Conservation (phyloP, 2,329 filamentous ascomycete genomes). For the Colletotrichum neosansevieriae region DNA sequence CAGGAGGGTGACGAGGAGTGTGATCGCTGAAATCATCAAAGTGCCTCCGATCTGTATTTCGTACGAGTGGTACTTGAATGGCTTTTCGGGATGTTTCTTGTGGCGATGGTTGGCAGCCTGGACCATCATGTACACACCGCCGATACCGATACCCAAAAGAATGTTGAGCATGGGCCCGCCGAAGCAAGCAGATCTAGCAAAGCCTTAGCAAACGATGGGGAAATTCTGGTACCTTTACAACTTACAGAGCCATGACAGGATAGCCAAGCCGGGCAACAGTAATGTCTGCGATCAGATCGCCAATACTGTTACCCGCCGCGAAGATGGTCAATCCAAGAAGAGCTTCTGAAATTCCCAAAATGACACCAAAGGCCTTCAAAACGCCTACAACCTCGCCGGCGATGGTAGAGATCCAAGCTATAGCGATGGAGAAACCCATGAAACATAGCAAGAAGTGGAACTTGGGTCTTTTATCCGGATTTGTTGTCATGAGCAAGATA, state of each 20-base stretch:
- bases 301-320: slow-evolving; percentile 93
- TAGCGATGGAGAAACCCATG: slow-evolving; percentile 89
- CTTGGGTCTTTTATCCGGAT: slow-evolving; percentile 73
- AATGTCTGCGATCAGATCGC: slow-evolving; percentile 93
- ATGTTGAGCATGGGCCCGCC: slow-evolving; percentile 99
- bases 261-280: slow-evolving; percentile 94
- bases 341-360: slow-evolving; percentile 92
- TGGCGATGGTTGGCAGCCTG: slow-evolving; percentile 74
- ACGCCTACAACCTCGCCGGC: slow-evolving; percentile 96
- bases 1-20: slow-evolving; percentile 82
- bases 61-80: slow-evolving; percentile 80
- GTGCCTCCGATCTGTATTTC: slow-evolving; percentile 87
- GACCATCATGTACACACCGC: slow-evolving; percentile 89
- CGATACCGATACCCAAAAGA: slow-evolving; percentile 91
- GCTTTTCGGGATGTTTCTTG: slow-evolving; percentile 73
- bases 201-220: slow-evolving; percentile 43
- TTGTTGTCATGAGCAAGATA: slow-evolving; percentile 76
- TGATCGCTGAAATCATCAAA: slow-evolving; percentile 86
- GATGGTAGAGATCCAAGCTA: slow-evolving; percentile 96
- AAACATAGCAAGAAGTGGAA: slow-evolving; percentile 87
- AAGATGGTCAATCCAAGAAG: slow-evolving; percentile 96
- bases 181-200: slow-evolving; percentile 83
- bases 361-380: slow-evolving; percentile 91
- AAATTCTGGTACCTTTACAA: slow-evolving; percentile 40
- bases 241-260: slow-evolving; percentile 90